Conservation (phyloP, 139 green algal genomes). For the Chlorella vulgaris region DNA sequence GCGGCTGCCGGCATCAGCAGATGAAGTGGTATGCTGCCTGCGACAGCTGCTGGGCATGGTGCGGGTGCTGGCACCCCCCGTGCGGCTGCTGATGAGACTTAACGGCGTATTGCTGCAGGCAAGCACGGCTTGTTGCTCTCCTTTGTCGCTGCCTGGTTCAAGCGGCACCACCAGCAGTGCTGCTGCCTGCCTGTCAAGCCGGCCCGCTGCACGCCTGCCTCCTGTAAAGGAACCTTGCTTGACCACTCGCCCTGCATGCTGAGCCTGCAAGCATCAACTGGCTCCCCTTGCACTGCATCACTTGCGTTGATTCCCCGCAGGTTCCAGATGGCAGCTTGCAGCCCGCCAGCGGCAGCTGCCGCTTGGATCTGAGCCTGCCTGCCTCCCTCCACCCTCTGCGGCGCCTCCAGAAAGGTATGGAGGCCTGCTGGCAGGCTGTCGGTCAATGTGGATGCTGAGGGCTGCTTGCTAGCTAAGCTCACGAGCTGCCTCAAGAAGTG, state of each 20-base stretch:
- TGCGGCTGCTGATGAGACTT: slow-evolving; percentile 19
- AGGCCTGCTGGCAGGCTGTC: no score
- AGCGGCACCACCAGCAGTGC: no score
- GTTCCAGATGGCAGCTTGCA: slow-evolving; percentile 8
- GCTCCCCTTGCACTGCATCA: no score
- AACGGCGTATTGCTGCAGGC: slow-evolving; percentile 15
- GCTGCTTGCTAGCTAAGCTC: no score
- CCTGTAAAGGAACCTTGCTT: no score
- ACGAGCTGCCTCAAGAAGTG: background rate
- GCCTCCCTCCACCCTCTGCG: background rate
- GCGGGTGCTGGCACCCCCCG: slow-evolving; percentile 21
- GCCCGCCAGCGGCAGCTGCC: slow-evolving; percentile 11
- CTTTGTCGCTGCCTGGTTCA: no score
- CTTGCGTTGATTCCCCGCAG: no score
- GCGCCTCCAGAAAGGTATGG: background rate
- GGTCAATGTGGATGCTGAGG: no score
- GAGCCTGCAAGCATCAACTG: no score
- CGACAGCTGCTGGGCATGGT: slow-evolving; percentile 32
- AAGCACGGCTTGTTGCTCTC: background rate
- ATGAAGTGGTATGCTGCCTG: slow-evolving; percentile 9
- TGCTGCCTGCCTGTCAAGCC: no score
- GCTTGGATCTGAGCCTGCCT: background rate
- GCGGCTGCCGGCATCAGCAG: background rate
- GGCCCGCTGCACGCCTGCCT: no score
- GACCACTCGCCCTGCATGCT: background rate